phyloP scores from a whole-genome alignment of 2,329 filamentous ascomycete species.

The Aspergillus fumigatiaffinis region DNA sequence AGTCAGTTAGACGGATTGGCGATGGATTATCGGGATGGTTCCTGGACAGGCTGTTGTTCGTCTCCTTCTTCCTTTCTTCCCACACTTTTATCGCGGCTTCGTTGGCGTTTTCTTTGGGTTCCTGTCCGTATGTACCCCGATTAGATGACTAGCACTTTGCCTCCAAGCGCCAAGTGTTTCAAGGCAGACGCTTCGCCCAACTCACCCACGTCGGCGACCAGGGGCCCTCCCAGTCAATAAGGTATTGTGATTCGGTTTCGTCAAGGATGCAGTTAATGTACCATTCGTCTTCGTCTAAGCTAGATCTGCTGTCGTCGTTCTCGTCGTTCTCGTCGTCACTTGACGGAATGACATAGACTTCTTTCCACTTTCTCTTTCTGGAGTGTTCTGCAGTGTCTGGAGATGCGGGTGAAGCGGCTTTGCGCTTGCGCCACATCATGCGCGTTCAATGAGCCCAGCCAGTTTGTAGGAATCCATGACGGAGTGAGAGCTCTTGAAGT shows the following conservation, averaged over 20 bases:
- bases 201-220: conserved; percentile 39
- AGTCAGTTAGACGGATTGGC: not conserved
- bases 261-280: conserved; percentile 35
- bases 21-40: conserved; percentile 6
- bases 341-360: conserved; percentile 6
- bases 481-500: not conserved
- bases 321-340: conserved; percentile 13
- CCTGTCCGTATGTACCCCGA: conserved; percentile 14
- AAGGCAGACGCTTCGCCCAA: conserved; percentile 1
- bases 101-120: conserved; percentile 34
- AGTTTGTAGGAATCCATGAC: conserved; percentile 17
- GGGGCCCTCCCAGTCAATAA: conserved; percentile 37
- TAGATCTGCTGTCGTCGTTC: conserved; percentile 7
- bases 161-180: not conserved
- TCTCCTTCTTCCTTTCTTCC: conserved; percentile 21
- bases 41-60: conserved; percentile 4
- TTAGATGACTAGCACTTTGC: not conserved
- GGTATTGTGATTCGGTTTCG: conserved; percentile 32
- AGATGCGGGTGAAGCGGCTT: conserved; percentile 14
- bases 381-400: conserved; percentile 6
- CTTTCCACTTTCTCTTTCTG: conserved; percentile 7
- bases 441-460: conserved; percentile 15
- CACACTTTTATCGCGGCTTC: conserved; percentile 26
- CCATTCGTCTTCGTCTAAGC: conserved; percentile 28
- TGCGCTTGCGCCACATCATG: conserved; percentile 25